phyloP scores from a whole-genome alignment of 164 flowering plant genomes.

The Piper betle region DNA sequence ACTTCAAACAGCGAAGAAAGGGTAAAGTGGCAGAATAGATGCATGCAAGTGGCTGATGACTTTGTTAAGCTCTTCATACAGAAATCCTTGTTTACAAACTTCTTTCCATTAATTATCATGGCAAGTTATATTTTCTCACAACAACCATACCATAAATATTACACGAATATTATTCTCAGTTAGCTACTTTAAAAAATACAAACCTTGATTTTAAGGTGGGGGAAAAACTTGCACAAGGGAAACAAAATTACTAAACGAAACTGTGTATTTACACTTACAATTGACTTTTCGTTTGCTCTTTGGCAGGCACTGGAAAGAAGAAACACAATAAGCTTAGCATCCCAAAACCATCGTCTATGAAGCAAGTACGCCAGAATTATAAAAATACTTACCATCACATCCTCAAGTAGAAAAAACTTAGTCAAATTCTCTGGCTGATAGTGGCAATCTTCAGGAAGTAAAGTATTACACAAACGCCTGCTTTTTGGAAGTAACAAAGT shows the following conservation, averaged over 20 bases:
- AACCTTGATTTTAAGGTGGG: too few relatives aligned
- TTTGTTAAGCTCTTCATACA: too few relatives aligned
- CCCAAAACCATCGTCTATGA: slow-evolving; percentile 1
- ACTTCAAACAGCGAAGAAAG: neutral
- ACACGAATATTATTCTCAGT: neutral
- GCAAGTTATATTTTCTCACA: too few relatives aligned
- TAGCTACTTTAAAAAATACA: neutral
- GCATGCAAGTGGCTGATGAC: too few relatives aligned
- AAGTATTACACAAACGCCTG: slow-evolving; percentile 44
- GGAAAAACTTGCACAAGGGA: too few relatives aligned
- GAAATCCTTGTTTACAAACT: too few relatives aligned
- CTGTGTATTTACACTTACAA: slow-evolving; percentile 22
- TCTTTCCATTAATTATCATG: too few relatives aligned
- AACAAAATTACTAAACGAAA: neutral
- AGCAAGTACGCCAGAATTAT: neutral
- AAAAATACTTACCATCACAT: slow-evolving; percentile 46
- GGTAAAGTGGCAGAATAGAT: neutral
- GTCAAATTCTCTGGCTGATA: slow-evolving; percentile 95
- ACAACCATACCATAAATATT: neutral
- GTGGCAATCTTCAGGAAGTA: slow-evolving; percentile 94
- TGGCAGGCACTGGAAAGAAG: slow-evolving; percentile 64
- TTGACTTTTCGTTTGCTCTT: slow-evolving; percentile 36
- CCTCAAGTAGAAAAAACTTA: slow-evolving; percentile 82
- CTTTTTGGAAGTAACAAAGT: slow-evolving; percentile 57
- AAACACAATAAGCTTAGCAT: neutral